Evolutionary conservation across 2,329 filamentous ascomycete species (phyloP).

Genomic region (Calonectria pseudoreteaudii): DNA sequence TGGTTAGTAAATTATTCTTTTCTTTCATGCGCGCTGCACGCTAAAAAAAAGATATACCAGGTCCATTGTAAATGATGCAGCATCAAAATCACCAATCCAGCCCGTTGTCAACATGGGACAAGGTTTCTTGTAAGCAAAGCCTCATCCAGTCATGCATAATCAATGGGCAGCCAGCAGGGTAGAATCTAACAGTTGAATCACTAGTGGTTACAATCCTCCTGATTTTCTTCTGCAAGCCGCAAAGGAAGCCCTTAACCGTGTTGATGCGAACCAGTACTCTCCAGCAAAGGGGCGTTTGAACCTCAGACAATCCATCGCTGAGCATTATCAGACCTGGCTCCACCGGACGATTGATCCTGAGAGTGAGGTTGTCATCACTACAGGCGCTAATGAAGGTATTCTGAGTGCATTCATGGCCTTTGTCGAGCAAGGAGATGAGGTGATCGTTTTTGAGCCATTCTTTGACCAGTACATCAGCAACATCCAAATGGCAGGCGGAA

Average conservation of each 20-base stretch:
- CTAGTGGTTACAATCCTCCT: conserved; percentile 85
- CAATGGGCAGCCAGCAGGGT: no score
- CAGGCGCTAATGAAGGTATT: conserved; percentile 91
- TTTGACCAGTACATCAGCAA: conserved; percentile 99
- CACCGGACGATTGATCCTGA: conserved; percentile 84
- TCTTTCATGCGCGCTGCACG: not conserved
- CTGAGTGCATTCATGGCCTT: conserved; percentile 97
- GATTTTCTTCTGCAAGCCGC: conserved; percentile 90
- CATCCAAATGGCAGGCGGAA: conserved; percentile 96
- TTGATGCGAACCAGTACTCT: conserved; percentile 98
- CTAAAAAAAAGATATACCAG: not conserved
- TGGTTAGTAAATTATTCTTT: not conserved
- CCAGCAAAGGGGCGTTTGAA: conserved; percentile 91
- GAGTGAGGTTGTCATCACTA: conserved; percentile 93
- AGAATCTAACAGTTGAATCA: conserved; percentile 52
- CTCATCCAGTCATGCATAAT: not conserved
- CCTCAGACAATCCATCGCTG: conserved; percentile 88
- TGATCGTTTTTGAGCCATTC: conserved; percentile 96
- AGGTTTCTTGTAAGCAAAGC: conserved; percentile 66
- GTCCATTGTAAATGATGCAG: conserved; percentile 10
- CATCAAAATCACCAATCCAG: conserved; percentile 49
- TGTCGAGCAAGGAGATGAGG: conserved; percentile 90
- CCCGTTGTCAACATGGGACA: conserved; percentile 74
- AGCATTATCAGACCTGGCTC: conserved; percentile 90
- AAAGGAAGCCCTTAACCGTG: conserved; percentile 84